These are phyloP conservation scores for Paecilomyces sp. DNA, from an alignment of 2,329 filamentous ascomycete species.

Conservation along the genomic window DNA sequence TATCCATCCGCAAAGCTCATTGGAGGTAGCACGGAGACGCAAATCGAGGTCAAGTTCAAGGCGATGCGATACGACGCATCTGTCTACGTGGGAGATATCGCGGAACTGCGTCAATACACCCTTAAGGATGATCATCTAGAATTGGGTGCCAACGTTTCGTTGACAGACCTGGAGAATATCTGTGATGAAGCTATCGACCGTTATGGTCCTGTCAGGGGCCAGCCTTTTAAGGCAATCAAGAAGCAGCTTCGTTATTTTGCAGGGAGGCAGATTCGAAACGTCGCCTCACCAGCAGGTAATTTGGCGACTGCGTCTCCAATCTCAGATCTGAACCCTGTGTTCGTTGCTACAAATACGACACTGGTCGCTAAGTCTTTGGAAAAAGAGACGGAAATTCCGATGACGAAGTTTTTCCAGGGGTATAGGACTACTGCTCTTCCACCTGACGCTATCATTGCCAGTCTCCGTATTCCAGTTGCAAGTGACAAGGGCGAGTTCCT, in stretches of 20 bases:
- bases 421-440: constrained; percentile 80
- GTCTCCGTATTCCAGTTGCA: constrained; percentile 76
- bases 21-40: constrained; percentile 91
- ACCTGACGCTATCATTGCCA: constrained; percentile 74
- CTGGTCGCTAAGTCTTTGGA: constrained; percentile 71
- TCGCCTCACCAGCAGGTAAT: constrained; percentile 94
- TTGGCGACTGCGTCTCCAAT: constrained; percentile 92
- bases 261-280: constrained; percentile 90
- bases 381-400: constrained; percentile 75
- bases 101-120: constrained; percentile 74
- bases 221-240: constrained; percentile 82
- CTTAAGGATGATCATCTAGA: constrained; percentile 79
- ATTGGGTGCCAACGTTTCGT: constrained; percentile 82
- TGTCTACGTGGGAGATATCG: constrained; percentile 87
- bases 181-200: constrained; percentile 70
- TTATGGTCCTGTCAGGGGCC: constrained; percentile 64
- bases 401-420: constrained; percentile 86
- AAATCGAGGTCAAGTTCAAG: constrained; percentile 99
- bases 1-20: constrained; percentile 89
- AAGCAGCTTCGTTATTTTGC: constrained; percentile 96
- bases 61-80: constrained; percentile 83
- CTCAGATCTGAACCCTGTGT: constrained; percentile 89
- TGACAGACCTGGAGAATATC: constrained; percentile 85
- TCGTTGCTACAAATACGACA: constrained; percentile 78
- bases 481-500: constrained; percentile 72